Base-by-base conservation (phyloP, 2,329 filamentous ascomycete genomes). In the Ascomycota sp. region DNA sequence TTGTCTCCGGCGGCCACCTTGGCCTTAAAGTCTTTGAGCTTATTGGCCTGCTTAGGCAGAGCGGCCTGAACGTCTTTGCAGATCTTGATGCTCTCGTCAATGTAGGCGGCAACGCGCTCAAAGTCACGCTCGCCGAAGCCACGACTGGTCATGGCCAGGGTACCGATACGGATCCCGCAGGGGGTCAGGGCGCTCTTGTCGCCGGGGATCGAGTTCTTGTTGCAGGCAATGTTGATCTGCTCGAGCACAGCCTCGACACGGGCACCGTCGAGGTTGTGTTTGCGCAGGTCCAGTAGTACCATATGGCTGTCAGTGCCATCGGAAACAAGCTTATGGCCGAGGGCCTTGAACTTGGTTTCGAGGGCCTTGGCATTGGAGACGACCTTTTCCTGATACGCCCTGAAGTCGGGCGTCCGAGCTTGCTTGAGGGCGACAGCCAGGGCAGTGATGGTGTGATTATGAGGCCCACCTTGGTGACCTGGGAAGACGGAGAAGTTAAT, bases 401-500 rank as follows among this genome's bases (percentile, higher is more conserved):
- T 79, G 70, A 95, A 98, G 42, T 95, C 86, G 32, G 77, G 72
- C 30, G 71, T 75, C 43, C 82, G 74, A 17, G 89, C 86, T 63
- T 98, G 89, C 63, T 93, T 85, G 40, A 98, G 67, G 27, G 89
- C 89, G 34, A 98, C 89, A 23, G 89, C 75, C 38, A 98, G 69
- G 30, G 89, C 89, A 37, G 86, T 95, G 60, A 98, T 98, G 51
- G 89, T 98, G 71, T 98, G 89, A 66, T 98, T 98, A 69, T 98
- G 89, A 31, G 89, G 89, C 21, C 89, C 89, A 50, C 89, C 89
- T 63, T 98, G 89, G 63, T 98, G 89, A 36, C 89, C 89, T 33
- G 89, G 89, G 72, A 98, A 98, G 53, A 98, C 89, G 33, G 89
- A 95, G 56, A 91, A 85, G 65, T 98, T 98, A 66, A 98, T 98